Evolutionary conservation across 441 rosid species (phyloP), one percentile per base, ranked within the genome.

Genomic region (Cnidoscolus chayamansa): DNA sequence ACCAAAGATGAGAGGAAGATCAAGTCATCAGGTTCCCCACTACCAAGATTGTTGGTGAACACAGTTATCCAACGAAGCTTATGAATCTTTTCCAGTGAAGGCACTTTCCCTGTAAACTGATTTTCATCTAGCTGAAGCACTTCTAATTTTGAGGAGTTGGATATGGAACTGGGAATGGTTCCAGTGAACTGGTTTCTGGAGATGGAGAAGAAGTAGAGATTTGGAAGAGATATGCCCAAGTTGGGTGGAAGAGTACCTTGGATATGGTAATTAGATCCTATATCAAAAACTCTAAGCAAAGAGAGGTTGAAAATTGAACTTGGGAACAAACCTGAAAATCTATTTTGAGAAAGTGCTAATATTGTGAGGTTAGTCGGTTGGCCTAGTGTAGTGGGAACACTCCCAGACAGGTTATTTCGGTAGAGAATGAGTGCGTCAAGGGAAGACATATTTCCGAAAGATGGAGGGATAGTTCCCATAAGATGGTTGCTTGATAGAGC

Each of bases 401-500:
- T 68, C 7, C 88, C 90, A 0, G 10, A 4, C 48, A 86, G 68
- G 17, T 32, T 54, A 72, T 86, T 86, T 10, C 10, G 12, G 25
- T 81, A 63, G 25, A 77, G 69, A 58, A 77, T 83, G 19, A 84
- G 31, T 53, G 43, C 10, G n/a, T 73, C 51, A 2, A 55, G 25
- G 47, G 83, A 76, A 48, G 88, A 83, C 64, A 84, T 74, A 19
- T 76, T 68, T 66, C 85, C 86, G 13, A 86, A 67, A 40, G 82
- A 74, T 65, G 73, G 68, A 17, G 83, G 85, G 31, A 55, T 19
- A 19, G 59, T 55, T 10, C 59, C 59, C 19, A 19, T 13, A 15
- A 51, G 5, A 51, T 13, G 15, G 56, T 51, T 51, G 56, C 16
- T 51, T 16, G 56, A 51, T 51, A 51, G 16, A 51, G 19, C 7